phyloP scores from a whole-genome alignment of 306 rosid species.

The Glycine tomentella region DNA sequence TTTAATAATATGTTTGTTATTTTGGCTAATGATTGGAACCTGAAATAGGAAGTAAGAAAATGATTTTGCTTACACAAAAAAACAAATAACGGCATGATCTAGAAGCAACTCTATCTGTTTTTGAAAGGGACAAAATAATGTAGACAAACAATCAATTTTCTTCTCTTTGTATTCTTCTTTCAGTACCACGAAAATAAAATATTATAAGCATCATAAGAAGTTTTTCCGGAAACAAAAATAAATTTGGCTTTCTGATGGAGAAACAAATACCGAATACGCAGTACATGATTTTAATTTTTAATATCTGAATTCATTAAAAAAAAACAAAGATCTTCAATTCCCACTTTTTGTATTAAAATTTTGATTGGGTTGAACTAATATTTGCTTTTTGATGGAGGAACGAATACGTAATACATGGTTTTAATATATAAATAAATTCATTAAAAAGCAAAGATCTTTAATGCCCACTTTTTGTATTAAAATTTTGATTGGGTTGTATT shows the following conservation, averaged over 20 bases:
- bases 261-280: not conserved
- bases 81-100: not conserved
- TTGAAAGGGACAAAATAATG: constrained; percentile 25
- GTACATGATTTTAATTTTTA: not conserved
- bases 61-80: not conserved
- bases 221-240: not conserved
- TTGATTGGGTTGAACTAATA: not conserved
- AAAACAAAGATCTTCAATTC: not conserved
- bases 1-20: not conserved
- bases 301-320: too few relatives aligned
- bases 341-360: constrained; percentile 5
- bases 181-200: not conserved
- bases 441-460: not conserved
- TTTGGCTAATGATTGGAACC: constrained; percentile 14
- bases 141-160: not conserved
- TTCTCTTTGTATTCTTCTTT: not conserved
- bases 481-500: not conserved
- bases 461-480: not conserved
- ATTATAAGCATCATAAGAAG: not conserved
- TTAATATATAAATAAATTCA: not conserved
- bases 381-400: not conserved
- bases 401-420: not conserved
- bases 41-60: constrained; percentile 4
- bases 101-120: constrained; percentile 10
- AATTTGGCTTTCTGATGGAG: not conserved